Conservation (phyloP, 192 early-diverging fungal genomes). For the Rhizophagus clarus region DNA sequence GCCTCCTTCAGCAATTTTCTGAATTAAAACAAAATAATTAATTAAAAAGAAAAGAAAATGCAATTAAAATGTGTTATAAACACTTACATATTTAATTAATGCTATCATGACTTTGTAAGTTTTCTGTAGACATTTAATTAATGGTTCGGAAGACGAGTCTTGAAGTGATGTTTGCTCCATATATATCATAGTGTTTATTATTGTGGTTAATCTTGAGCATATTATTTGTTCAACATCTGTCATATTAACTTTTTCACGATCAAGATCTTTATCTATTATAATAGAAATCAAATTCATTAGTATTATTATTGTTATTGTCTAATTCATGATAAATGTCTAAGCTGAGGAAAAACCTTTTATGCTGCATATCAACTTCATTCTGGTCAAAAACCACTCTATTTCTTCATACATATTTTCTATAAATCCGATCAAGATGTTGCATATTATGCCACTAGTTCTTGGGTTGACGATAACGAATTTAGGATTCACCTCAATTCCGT, state of each 20-base stretch:
- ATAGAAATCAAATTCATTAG: not conserved
- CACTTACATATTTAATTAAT: constrained; percentile 49
- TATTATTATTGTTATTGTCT: too few relatives aligned
- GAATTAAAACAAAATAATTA: not conserved
- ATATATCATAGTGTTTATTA: constrained; percentile 43
- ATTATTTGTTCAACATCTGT: constrained; percentile 44
- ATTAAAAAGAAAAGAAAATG: not conserved
- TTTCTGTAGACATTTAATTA: constrained; percentile 51
- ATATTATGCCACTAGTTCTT: constrained; percentile 38
- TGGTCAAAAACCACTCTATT: constrained; percentile 51
- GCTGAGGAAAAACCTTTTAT: constrained; percentile 19
- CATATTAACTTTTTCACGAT: not conserved
- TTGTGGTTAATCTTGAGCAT: constrained; percentile 41
- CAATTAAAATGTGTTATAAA: not conserved
- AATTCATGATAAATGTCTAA: not conserved
- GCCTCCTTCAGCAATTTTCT: constrained; percentile 23
- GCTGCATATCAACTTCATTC: constrained; percentile 37
- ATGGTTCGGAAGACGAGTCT: constrained; percentile 44
- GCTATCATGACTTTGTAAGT: constrained; percentile 50
- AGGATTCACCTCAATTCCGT: constrained; percentile 25
- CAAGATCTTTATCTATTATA: not conserved
- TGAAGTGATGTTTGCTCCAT: constrained; percentile 46
- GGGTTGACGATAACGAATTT: constrained; percentile 48
- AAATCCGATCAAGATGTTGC: constrained; percentile 44
- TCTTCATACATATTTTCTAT: constrained; percentile 48